Conservation (phyloP, 768 basidiomycete genomes). For the Lactifluus rugatus region DNA sequence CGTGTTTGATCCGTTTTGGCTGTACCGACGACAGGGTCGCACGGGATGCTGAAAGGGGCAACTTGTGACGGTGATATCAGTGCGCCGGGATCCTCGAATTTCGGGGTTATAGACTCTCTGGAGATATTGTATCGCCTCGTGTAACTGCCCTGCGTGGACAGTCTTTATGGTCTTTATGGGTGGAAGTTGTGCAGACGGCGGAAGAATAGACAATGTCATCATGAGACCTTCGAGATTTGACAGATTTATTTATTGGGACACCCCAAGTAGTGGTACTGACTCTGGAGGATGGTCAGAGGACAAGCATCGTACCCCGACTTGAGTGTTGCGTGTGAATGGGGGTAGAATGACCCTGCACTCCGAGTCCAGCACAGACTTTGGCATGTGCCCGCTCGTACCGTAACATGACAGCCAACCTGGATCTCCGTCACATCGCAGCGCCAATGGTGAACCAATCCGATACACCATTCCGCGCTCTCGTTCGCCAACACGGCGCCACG, state of each 20-base stretch:
- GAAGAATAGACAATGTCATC: not conserved
- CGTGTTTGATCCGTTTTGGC: not conserved
- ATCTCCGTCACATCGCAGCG: constrained; percentile 42
- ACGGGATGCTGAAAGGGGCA: too few relatives aligned
- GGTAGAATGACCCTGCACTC: not conserved
- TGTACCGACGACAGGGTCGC: not conserved
- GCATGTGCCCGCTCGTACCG: too few relatives aligned
- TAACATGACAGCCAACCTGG: constrained; percentile 4
- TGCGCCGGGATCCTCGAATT: constrained; percentile 48
- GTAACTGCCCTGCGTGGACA: constrained; percentile 23
- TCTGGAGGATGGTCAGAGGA: too few relatives aligned
- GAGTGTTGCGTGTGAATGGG: not conserved
- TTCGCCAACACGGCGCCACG: constrained; percentile 53
- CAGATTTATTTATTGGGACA: too few relatives aligned
- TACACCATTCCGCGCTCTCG: constrained; percentile 58
- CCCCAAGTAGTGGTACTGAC: too few relatives aligned
- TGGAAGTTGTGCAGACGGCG: constrained; percentile 6
- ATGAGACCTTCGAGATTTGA: too few relatives aligned
- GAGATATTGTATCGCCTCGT: constrained; percentile 41
- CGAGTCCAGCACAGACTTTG: not conserved
- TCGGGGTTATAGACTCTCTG: constrained; percentile 48
- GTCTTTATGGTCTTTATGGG: constrained; percentile 5
- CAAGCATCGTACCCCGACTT: not conserved
- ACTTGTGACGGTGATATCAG: not conserved
- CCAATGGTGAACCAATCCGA: constrained; percentile 81